Evolutionary conservation across 73 alveolate genomes (phyloP), one percentile per base, ranked within the genome.

Genomic region (Paramecium pentaurelia): DNA sequence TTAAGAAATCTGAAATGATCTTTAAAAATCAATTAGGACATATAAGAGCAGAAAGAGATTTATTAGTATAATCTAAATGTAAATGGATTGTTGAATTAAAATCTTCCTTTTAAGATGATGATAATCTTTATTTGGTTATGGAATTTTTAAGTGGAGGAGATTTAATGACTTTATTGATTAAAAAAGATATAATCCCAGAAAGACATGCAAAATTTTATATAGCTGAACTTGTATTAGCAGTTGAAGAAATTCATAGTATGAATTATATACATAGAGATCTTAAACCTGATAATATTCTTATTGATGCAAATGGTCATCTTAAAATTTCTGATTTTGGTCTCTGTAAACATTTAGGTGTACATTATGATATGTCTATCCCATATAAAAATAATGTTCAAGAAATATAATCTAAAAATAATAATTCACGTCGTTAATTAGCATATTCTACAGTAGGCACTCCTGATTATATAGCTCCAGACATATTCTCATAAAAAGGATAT

Each of bases 381-480:
- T 70, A 22, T 37, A 2, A 70, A 16, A 85, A 28, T 77, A 86
- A 94, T 36, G 97, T 94, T 70, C 94, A 86, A 60, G 49, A 40
- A 40, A 40, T 40, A 10, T 14, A 40, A 40, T 40, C 49, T 2
- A 96, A 95, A 86, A 95, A 96, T 83, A 89, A 97, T 58, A 58
- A 32, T 20, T 14, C 85, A 0, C 25, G 73, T 60, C 95, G 99
- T 84, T 93, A 97, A 60, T 94, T 95, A 59, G 99, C 99, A 8
- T 98, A 86, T 86, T 95, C 98, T 54, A 97, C 99, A 14, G 99
- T 98, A 6, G 99, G 99, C 58, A 98, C 99, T 9, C 99, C 99
- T 2, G 99, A 98, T 93, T 98, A 98, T 85, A 98, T 98, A 6
- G 99, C 99, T 7, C 99, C 99, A 0, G 99, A 98, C 92, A 98